Evolutionary conservation across 768 basidiomycete genomes (phyloP), one percentile per base, ranked within the genome.

Genomic region (Pleurotus djamor): DNA sequence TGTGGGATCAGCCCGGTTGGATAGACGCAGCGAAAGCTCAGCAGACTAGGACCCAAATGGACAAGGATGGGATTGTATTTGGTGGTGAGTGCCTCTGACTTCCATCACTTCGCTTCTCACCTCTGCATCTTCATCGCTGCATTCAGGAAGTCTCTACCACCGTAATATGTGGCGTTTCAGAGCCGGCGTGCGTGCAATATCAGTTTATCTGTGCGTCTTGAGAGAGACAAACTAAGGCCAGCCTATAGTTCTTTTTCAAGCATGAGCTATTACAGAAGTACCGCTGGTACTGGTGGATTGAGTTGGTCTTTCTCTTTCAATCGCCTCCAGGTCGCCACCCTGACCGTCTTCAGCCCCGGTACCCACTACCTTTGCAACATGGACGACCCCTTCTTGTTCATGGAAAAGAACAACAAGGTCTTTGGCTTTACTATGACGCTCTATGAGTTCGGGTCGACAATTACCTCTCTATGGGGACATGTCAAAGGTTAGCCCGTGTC

Each of bases 261-360:
- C 90, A 92, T 65, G 81, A 83, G 3, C 71, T 91, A 13, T 71
- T 92, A 52, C 78, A 81, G 59, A 74, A 83, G 48, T 91, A 86
- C 69, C 79, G 86, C 57, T 92, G 86, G 78, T 92, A 92, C 71
- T 92, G 89, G 90, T 79, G 90, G 12, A 82, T 92, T 48, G 89
- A 91, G 84, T 83, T 58, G 58, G 77, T 70, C 62, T 1, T 6
- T 34, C 41, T 9, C 34, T 69, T n/a, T 76, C 4, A 68, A 76
- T 32, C 10, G 38, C 38, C 38, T 41, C 21, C 21, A 28, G 3
- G 38, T n/a, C 38, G 7, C 7, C 17, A 44, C 60, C 47, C 17
- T 77, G 76, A 65, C 74, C 5, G 64, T 64, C 2, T 63, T 66
- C 38, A 85, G 84, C 60, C 89, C 90, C 2, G 81, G 83, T 62